Evolutionary conservation across 768 basidiomycete genomes (phyloP).

Genomic region (Hypholoma sublateritium): DNA sequence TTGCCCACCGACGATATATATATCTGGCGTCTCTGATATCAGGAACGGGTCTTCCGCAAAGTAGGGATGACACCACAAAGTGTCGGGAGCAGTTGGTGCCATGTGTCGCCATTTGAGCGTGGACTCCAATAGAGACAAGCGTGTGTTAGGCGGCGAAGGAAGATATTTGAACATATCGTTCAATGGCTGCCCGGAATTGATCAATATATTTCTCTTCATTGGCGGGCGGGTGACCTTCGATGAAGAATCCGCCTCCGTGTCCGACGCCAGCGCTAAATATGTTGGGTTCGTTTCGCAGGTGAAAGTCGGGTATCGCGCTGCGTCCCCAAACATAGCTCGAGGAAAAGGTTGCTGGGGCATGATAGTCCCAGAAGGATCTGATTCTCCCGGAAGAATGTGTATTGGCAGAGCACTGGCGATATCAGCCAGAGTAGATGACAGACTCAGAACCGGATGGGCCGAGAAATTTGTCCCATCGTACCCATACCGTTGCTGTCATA

Average conservation of each 20-base stretch:
- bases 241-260: slow-evolving; percentile 28
- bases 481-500: slow-evolving; percentile 58
- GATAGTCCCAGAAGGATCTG: slow-evolving; percentile 86
- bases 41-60: slow-evolving; percentile 87
- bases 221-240: slow-evolving; percentile 17
- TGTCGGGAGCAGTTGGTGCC: slow-evolving; percentile 99
- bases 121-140: slow-evolving; percentile 69
- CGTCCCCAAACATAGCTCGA: slow-evolving; percentile 82
- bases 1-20: slow-evolving; percentile 94
- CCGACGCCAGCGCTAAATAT: slow-evolving; percentile 69
- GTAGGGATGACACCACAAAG: slow-evolving; percentile 97
- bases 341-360: slow-evolving; percentile 95
- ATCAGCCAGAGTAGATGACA: slow-evolving; percentile 73
- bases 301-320: slow-evolving; percentile 61
- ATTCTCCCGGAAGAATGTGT: slow-evolving; percentile 84
- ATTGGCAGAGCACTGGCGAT: slow-evolving; percentile 78
- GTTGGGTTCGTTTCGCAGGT: slow-evolving; percentile 86
- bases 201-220: slow-evolving; percentile 60
- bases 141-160: slow-evolving; percentile 65
- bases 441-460: slow-evolving; percentile 67
- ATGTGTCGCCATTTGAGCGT: slow-evolving; percentile 94
- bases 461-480: slow-evolving; percentile 69
- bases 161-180: slow-evolving; percentile 97
- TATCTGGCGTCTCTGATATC: slow-evolving; percentile 78
- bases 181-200: slow-evolving; percentile 90